Conservation (phyloP, 176 grass and related monocot genomes). For the Neostapfia colusana region DNA sequence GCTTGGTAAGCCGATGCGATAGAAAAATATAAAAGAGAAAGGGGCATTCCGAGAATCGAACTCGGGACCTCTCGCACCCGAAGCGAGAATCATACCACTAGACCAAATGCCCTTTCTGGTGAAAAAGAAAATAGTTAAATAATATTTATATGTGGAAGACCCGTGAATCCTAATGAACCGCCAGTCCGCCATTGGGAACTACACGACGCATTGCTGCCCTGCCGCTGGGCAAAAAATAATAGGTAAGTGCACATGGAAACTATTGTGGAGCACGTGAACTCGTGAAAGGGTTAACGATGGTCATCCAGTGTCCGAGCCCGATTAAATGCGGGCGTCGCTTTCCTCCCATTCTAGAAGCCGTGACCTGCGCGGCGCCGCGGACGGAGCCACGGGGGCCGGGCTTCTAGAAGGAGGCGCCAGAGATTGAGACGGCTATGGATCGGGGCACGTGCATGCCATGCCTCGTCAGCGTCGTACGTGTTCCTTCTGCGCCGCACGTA, state of each 20-base stretch:
- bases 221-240: too few species aligned
- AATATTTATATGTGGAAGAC: too few species aligned
- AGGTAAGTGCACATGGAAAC: background rate
- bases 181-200: too few species aligned
- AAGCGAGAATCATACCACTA: conserved; percentile 99
- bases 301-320: background rate
- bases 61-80: conserved; percentile 97
- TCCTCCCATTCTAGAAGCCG: conserved; percentile 25
- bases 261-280: background rate
- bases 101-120: conserved; percentile 84
- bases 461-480: background rate
- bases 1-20: too few species aligned
- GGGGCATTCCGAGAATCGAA: conserved; percentile 99
- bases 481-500: background rate
- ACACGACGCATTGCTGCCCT: too few species aligned
- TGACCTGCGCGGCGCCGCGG: background rate
- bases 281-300: background rate
- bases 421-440: background rate
- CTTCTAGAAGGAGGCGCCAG: conserved; percentile 19
- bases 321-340: background rate
- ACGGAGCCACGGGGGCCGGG: background rate
- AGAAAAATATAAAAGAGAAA: too few species aligned
- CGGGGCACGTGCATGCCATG: background rate
- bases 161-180: too few species aligned
- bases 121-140: too few species aligned